phyloP scores from a whole-genome alignment of 1,139 yeast species.

The Scheffersomyces titani region DNA sequence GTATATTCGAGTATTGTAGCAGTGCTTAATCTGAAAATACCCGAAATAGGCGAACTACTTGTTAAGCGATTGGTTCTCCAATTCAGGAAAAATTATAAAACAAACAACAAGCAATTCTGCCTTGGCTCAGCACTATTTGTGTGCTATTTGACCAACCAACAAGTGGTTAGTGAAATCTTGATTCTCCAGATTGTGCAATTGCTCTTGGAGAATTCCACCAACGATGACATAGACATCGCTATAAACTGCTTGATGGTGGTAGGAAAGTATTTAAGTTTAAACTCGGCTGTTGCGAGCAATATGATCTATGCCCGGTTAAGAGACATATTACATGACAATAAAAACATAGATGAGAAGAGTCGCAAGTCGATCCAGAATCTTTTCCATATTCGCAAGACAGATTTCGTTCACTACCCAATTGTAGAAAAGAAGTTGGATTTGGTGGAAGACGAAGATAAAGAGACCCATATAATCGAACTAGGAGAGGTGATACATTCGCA shows the following conservation, averaged over 20 bases:
- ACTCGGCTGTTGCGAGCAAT: constrained; percentile 31
- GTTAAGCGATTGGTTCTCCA: constrained; percentile 56
- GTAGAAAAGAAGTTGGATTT: constrained; percentile 53
- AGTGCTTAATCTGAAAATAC: constrained; percentile 66
- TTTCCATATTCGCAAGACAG: constrained; percentile 52
- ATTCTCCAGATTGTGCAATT: constrained; percentile 65
- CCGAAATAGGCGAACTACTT: constrained; percentile 66
- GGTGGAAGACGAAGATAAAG: constrained; percentile 65
- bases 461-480: constrained; percentile 59
- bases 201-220: constrained; percentile 53
- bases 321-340: constrained; percentile 57
- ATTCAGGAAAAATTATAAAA: constrained; percentile 57
- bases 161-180: constrained; percentile 64
- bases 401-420: constrained; percentile 43
- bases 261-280: constrained; percentile 23
- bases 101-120: constrained; percentile 48
- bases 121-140: constrained; percentile 50
- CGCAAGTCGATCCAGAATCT: constrained; percentile 54
- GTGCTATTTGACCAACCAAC: constrained; percentile 65
- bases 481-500: constrained; percentile 51
- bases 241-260: constrained; percentile 24
- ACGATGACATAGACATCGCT: constrained; percentile 36
- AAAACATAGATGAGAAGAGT: constrained; percentile 38
- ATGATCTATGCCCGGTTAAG: constrained; percentile 66
- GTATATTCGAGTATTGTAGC: constrained; percentile 61